Conservation (phyloP, 352 stramenopile genomes). For the Phytophthora europaea region DNA sequence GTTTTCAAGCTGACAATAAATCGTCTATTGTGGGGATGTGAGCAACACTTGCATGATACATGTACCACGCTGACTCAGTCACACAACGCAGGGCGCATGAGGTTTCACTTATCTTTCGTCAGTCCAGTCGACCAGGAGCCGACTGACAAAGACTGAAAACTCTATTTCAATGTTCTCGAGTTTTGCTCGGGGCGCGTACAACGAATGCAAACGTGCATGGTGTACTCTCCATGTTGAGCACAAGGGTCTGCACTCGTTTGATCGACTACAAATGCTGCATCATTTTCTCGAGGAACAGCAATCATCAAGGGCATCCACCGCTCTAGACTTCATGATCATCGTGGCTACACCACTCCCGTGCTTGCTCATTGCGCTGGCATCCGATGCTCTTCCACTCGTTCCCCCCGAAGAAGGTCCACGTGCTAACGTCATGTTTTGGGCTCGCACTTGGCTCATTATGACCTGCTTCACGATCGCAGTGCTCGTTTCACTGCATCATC, state of each 20-base stretch:
- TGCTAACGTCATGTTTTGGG: background rate
- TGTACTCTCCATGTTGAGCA: background rate
- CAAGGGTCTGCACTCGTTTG: background rate
- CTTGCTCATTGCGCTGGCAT: background rate
- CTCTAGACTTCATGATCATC: background rate
- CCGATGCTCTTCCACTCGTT: background rate
- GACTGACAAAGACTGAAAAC: background rate
- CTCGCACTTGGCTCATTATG: background rate
- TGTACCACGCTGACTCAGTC: background rate
- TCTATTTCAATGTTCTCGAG: background rate
- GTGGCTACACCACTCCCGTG: background rate
- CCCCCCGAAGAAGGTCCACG: background rate
- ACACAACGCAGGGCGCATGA: background rate
- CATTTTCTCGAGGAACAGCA: background rate
- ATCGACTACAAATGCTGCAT: background rate
- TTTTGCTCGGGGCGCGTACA: background rate
- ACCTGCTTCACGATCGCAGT: conserved; percentile 1
- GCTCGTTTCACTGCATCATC: background rate
- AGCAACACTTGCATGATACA: background rate
- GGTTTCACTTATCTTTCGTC: background rate
- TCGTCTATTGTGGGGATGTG: background rate
- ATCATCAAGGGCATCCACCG: background rate
- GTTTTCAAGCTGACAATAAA: background rate
- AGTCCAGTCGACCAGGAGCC: background rate
- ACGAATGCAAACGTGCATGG: background rate